Conservation (phyloP, 495 filamentous ascomycete genomes). For the Rostrohypoxylon terebratum region DNA sequence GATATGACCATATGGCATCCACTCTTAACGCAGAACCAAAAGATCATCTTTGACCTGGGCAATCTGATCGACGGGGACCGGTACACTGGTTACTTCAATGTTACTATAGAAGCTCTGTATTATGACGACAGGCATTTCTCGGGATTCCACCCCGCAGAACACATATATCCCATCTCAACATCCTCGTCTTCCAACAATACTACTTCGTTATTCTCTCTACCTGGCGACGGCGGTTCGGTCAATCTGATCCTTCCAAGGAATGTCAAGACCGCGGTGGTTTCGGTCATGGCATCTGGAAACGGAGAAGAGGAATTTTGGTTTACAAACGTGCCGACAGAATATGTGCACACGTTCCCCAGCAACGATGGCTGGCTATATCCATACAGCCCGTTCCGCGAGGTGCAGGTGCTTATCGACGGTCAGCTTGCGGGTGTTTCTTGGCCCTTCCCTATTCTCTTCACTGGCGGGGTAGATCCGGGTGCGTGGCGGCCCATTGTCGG, state of each 20-base stretch:
- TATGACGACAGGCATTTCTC: slow-evolving; percentile 63
- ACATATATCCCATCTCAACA: slow-evolving; percentile 83
- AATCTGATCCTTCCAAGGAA: slow-evolving; percentile 70
- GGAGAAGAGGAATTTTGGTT: slow-evolving; percentile 90
- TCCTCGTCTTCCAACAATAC: slow-evolving; percentile 61
- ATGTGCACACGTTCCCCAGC: slow-evolving; percentile 70
- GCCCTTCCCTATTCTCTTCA: slow-evolving; percentile 91
- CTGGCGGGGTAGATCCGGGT: slow-evolving; percentile 82
- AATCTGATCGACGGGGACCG: slow-evolving; percentile 75
- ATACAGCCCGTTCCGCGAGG: slow-evolving; percentile 82
- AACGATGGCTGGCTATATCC: slow-evolving; percentile 72
- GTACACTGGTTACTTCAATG: slow-evolving; percentile 85
- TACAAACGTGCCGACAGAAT: slow-evolving; percentile 77
- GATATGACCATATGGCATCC: slow-evolving; percentile 81
- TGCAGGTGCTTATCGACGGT: slow-evolving; percentile 83
- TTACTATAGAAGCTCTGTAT: slow-evolving; percentile 82
- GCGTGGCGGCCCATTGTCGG: slow-evolving; percentile 89
- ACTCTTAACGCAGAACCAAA: slow-evolving; percentile 74
- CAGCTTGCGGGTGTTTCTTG: slow-evolving; percentile 81
- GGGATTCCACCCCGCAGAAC: slow-evolving; percentile 62
- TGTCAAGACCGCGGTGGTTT: slow-evolving; percentile 76
- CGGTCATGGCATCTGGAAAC: slow-evolving; percentile 82
- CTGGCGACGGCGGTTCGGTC: slow-evolving; percentile 70
- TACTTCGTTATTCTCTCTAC: slow-evolving; percentile 78
- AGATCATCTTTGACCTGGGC: slow-evolving; percentile 85